A percentile compares a stretch with the other conserved stretches of the same genome.
These are phyloP conservation scores for Fusarium poae DNA, from an alignment of 2,329 filamentous ascomycete species.

Conservation along the genomic window DNA sequence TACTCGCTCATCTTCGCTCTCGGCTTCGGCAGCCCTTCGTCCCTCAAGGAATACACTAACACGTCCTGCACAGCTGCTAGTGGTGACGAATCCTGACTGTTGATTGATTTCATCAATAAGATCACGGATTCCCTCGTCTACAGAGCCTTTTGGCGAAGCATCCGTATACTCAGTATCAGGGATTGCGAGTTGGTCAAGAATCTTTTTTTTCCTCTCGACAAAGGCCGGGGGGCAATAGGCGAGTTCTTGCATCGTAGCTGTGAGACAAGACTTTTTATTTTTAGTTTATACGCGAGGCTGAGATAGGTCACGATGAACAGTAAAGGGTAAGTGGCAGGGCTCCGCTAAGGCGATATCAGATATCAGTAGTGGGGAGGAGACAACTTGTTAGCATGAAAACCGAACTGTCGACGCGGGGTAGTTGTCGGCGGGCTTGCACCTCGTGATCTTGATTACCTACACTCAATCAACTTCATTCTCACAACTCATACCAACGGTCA, in stretches of 20 bases:
- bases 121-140: conserved; percentile 82
- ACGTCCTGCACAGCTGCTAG: conserved; percentile 91
- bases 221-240: conserved; percentile 60
- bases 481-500: conserved; percentile 4
- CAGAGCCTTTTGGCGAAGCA: conserved; percentile 87
- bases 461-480: conserved; percentile 35
- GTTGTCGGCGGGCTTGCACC: conserved; percentile 32
- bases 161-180: conserved; percentile 82
- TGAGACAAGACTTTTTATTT: conserved; percentile 36
- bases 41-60: conserved; percentile 92
- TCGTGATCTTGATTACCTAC: conserved; percentile 40
- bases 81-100: conserved; percentile 83
- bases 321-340: conserved; percentile 26
- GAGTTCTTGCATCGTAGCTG: conserved; percentile 49
- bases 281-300: conserved; percentile 45
- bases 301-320: conserved; percentile 33
- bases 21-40: conserved; percentile 57
- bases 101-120: conserved; percentile 84
- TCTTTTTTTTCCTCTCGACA: conserved; percentile 74
- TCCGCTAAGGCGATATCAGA: conserved; percentile 28
- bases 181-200: conserved; percentile 76
- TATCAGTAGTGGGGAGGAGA: not conserved
- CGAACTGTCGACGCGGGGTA: conserved; percentile 47
- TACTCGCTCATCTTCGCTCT: conserved; percentile 50
- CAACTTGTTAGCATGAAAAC: conserved; percentile 31